Base-by-base conservation (phyloP, 2,329 filamentous ascomycete genomes). In the Aspergillus calidoustus region DNA sequence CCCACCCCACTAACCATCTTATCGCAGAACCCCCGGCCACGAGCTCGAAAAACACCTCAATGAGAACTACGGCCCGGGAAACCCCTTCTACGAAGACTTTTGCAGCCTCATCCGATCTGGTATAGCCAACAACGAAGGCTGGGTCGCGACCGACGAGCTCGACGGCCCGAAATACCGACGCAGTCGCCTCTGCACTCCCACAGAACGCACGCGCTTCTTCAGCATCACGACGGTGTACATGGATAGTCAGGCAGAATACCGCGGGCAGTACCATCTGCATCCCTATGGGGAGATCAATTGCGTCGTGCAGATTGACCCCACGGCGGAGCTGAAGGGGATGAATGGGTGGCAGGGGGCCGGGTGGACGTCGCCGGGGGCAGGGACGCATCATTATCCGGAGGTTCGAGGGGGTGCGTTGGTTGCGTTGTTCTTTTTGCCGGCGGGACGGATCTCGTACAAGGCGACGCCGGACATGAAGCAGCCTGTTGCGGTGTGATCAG, bases 151-250 rank as follows among this genome's bases (percentile, higher is more conserved):
- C 38, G 76, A 74, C 22, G 77, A 80, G 62, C 66, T 83, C 48
- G 73, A 79, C 43, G 82, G 82, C 1, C 74, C 72, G 9, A 80
- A 77, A 63, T 85, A 85, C 64, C 79, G 80, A 1, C 78, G 81
- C 6, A 76, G 76, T 8, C 82, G 81, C 59, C 79, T 87, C 61
- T 71, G 77, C 46, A 64, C 80, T 5, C 85, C 84, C 1, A 77
- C 72, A 2, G 72, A 77, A 8, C 75, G 78, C 41, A 86, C 80
- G 30, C 76, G 79, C 23, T 86, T 77, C 71, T 83, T 86, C 70
- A 83, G 80, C 66, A 85, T 87, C 68, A 87, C 84, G 2, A 82
- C 83, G 1, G 84, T 87, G 19, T 86, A 84, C 68, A 85, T 87
- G 79, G 77, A 84, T n/a, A 81, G 77, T 31, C 60, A 80, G 34